phyloP scores from a whole-genome alignment of 768 basidiomycete species.

The Mycena maculata region DNA sequence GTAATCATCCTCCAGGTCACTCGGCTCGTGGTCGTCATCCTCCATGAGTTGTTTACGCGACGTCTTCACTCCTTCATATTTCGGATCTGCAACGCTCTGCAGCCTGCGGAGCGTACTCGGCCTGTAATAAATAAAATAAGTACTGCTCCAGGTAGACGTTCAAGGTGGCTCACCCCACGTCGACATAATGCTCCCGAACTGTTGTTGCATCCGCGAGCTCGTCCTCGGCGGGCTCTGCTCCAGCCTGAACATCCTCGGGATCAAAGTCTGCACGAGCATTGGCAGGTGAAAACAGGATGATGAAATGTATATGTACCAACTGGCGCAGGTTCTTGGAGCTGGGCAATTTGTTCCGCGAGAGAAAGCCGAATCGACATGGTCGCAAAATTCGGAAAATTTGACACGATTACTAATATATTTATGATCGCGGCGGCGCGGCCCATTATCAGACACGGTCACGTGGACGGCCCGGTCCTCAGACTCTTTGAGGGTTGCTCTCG shows the following conservation, averaged over 20 bases:
- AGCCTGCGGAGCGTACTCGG: slow-evolving; percentile 76
- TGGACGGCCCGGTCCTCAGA: too few species aligned
- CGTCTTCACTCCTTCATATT: slow-evolving; percentile 79
- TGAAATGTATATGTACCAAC: slow-evolving; percentile 58
- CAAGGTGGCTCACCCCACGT: slow-evolving; percentile 75
- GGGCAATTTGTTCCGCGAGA: slow-evolving; percentile 83
- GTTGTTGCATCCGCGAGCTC: slow-evolving; percentile 47
- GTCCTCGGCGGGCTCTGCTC: slow-evolving; percentile 56
- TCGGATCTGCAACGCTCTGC: slow-evolving; percentile 76
- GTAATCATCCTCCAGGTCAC: slow-evolving; percentile 42
- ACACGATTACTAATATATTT: too few species aligned
- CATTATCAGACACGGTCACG: too few species aligned
- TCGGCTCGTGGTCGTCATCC: slow-evolving; percentile 47
- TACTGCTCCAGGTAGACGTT: neutral
- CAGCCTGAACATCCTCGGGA: slow-evolving; percentile 76
- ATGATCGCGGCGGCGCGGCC: too few species aligned
- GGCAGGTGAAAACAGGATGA: neutral
- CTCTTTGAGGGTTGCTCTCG: too few species aligned
- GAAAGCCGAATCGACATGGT: slow-evolving; percentile 53
- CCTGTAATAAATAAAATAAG: slow-evolving; percentile 48
- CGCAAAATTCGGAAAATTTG: slow-evolving; percentile 3
- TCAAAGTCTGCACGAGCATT: slow-evolving; percentile 67
- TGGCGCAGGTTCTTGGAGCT: slow-evolving; percentile 79
- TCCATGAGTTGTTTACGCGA: slow-evolving; percentile 70
- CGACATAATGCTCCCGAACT: slow-evolving; percentile 81